Evolutionary conservation across 2,329 filamentous ascomycete genomes (phyloP), one percentile per base, ranked within the genome.

Genomic region (Arthroderma sp.): DNA sequence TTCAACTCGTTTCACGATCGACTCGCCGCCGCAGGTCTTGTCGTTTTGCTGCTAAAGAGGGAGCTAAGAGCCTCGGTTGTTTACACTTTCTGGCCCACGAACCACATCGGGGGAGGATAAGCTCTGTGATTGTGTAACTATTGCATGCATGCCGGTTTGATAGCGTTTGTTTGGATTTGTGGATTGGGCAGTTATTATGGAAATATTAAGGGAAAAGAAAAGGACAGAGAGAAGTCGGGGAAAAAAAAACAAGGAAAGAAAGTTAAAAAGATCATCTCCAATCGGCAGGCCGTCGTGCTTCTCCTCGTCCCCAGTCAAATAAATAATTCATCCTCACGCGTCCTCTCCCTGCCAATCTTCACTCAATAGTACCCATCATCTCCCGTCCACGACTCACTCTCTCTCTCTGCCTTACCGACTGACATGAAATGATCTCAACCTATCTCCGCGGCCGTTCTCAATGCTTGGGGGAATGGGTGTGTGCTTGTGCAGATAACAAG

Each of bases 261-360:
- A 56, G 54, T 31, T 35, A 43, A 54, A 38, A 13, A 54, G 19
- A 38, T 54, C 33, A 25, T 37, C 51, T 54, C 31, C n/a, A 54
- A 54, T 37, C 37, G 31, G 37, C 21, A 38, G 54, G 9, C 31
- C 38, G n/a, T 17, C 31, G 31, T 23, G n/a, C n/a, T 7, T 49
- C 55, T n/a, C 35, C 41, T 58, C 57, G 56, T 61, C 59, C 59
- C 59, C 59, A 7, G 55, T 19, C 17, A 55, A 39, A 33, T 19
- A 47, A 33, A 53, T 33, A 25, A 47, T 23, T 56, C 59, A 59
- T 61, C 59, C 59, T 57, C 59, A 61, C 57, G 53, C 59, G 53
- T 59, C 41, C 57, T 55, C 57, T 59, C 55, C 56, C 57, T 49
- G 59, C 54, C 57, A 51, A 54, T 31, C 35, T 15, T 15, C 21